Evolutionary conservation across 192 early-diverging fungal species (phyloP).

Genomic region (Backusella macrospora): DNA sequence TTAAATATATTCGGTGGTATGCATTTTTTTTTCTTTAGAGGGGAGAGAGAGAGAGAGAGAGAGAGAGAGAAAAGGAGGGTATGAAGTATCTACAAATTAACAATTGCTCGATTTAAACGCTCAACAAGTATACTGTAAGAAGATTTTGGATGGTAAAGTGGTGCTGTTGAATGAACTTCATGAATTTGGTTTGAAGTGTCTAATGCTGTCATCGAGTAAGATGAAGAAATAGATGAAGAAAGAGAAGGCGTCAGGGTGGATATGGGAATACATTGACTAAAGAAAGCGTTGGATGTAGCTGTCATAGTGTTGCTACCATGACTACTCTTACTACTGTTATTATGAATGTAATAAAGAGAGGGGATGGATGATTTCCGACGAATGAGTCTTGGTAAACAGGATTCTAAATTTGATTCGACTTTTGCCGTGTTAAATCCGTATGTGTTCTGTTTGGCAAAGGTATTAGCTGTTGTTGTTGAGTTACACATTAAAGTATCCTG

Average conservation of each 20-base stretch:
- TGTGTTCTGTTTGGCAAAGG: neutral
- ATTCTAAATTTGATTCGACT: neutral
- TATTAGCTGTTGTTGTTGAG: neutral
- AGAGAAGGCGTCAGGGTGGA: neutral
- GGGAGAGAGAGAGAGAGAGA: too few relatives aligned
- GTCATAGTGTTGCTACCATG: too few relatives aligned
- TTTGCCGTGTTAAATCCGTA: neutral
- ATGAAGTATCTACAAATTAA: neutral
- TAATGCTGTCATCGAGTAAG: neutral
- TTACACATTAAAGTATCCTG: neutral
- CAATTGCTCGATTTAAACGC: neutral
- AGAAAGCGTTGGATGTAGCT: neutral
- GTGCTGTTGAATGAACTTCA: neutral
- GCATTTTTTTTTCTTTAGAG: neutral
- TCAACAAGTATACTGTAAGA: neutral
- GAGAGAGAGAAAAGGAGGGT: neutral
- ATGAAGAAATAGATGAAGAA: neutral
- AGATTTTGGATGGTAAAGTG: neutral
- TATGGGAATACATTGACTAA: neutral
- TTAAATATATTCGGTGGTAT: neutral
- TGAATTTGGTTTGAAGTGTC: neutral
- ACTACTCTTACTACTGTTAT: neutral
- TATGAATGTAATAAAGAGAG: neutral
- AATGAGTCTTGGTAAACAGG: neutral
- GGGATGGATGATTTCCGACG: slow-evolving; percentile 3